Evolutionary conservation across 78 protist species (phyloP).

Genomic region (Dictyostelium firmibasis): DNA sequence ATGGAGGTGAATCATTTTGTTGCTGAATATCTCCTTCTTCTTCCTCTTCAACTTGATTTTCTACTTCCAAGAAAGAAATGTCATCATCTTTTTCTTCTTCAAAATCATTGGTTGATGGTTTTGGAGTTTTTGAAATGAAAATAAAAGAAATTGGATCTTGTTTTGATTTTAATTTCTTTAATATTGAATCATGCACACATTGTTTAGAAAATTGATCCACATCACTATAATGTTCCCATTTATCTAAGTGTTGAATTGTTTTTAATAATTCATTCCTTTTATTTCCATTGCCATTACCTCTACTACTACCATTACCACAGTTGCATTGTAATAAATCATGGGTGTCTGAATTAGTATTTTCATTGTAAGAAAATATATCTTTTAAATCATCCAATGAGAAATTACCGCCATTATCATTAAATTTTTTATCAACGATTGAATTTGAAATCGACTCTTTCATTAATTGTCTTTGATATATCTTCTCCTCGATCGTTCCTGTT

Average conservation of each 20-base stretch:
- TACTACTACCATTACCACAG: background rate
- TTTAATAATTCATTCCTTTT: background rate
- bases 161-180: background rate
- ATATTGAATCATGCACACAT: background rate
- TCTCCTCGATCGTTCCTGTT: slow-evolving; percentile 93
- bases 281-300: background rate
- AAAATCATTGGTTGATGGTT: background rate
- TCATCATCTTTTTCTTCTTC: background rate
- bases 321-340: slow-evolving; percentile 72
- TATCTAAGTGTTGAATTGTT: slow-evolving; percentile 13
- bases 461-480: slow-evolving; percentile 92
- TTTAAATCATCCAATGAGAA: slow-evolving; percentile 72
- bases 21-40: background rate
- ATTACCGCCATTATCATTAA: slow-evolving; percentile 20
- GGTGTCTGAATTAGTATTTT: slow-evolving; percentile 65
- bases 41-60: background rate
- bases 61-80: slow-evolving; percentile 40
- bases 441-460: slow-evolving; percentile 83
- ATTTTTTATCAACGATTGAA: slow-evolving; percentile 33
- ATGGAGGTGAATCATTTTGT: background rate
- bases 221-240: slow-evolving; percentile 24
- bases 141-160: background rate
- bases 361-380: slow-evolving; percentile 66
- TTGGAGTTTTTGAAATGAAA: slow-evolving; percentile 8
- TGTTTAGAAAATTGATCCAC: background rate